A percentile compares a stretch with the other conserved stretches of the same genome.
Conservation (phyloP, 2,329 filamentous ascomycete species). For the Pseudocercospora eumusae region DNA sequence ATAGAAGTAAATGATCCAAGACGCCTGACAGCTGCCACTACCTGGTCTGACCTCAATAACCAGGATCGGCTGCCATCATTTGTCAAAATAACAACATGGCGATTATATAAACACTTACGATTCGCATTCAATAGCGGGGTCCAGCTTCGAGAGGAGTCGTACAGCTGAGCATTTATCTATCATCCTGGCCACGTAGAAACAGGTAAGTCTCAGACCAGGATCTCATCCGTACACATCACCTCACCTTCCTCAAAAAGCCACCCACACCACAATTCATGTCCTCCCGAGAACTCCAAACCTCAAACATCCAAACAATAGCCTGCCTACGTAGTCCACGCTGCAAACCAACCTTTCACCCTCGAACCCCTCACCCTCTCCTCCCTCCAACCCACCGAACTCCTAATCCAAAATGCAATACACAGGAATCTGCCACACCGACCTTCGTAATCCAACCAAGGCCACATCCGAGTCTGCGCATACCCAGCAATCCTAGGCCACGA, state of each 20-base stretch:
- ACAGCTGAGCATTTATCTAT: background rate
- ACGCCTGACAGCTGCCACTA: background rate
- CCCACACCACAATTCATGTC: no score
- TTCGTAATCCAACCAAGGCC: constrained; percentile 29
- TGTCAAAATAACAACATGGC: no score
- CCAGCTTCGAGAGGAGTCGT: background rate
- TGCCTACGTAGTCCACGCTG: constrained; percentile 27
- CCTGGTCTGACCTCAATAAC: background rate
- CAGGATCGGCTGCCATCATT: no score
- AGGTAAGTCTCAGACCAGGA: background rate
- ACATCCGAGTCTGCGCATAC: constrained; percentile 20
- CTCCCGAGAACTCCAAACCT: background rate
- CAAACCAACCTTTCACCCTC: constrained; percentile 26
- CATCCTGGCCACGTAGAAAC: background rate
- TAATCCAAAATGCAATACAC: constrained; percentile 30
- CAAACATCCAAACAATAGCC: constrained; percentile 1
- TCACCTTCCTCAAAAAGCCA: background rate
- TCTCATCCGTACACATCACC: background rate
- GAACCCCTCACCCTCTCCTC: constrained; percentile 23
- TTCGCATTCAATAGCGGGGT: background rate
- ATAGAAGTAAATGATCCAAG: background rate
- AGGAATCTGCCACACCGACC: constrained; percentile 32
- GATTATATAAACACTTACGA: background rate
- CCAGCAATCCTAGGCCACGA: constrained; percentile 29
- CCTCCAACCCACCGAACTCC: constrained; percentile 25